These are phyloP conservation scores for Schizosaccharomyces octosporus DNA, from an alignment of 805 yeast genomes.

Conservation along the genomic window DNA sequence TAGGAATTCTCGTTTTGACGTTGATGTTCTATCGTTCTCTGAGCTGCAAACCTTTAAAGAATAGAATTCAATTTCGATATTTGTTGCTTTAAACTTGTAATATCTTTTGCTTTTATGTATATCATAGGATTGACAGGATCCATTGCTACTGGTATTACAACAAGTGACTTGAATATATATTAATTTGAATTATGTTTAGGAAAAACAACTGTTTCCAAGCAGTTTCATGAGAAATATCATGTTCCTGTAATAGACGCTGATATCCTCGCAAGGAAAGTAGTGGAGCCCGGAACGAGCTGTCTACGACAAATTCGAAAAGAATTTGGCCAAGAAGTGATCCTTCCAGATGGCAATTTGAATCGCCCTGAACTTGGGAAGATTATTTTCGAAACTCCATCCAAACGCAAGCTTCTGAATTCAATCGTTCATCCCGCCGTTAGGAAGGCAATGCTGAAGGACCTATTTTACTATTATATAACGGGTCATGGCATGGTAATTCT, in stretches of 20 bases:
- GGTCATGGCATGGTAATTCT: conserved; percentile 40
- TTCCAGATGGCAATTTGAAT: conserved; percentile 23
- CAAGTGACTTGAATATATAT: background rate
- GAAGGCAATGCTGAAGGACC: conserved; percentile 33
- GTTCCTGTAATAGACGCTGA: conserved; percentile 72
- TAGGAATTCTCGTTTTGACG: no score
- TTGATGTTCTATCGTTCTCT: no score
- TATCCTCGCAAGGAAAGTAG: conserved; percentile 61
- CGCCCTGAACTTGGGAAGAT: conserved; percentile 51
- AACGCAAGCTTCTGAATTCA: conserved; percentile 29
- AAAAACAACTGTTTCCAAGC: conserved; percentile 62
- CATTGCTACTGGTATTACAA: conserved; percentile 34
- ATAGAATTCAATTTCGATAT: no score
- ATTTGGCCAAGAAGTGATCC: conserved; percentile 27
- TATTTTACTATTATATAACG: conserved; percentile 27
- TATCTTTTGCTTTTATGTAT: conserved; percentile 28
- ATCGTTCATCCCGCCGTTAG: conserved; percentile 79
- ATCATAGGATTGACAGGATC: conserved; percentile 94
- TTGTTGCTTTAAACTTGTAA: background rate
- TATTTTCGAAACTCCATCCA: conserved; percentile 38
- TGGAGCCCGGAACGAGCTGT: conserved; percentile 53
- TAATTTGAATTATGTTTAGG: conserved; percentile 20
- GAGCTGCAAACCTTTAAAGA: no score
- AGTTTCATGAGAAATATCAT: conserved; percentile 19
- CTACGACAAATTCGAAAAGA: conserved; percentile 37